Evolutionary conservation across 345 rosid species (phyloP).

Genomic region (Orychophragmus violaceus): DNA sequence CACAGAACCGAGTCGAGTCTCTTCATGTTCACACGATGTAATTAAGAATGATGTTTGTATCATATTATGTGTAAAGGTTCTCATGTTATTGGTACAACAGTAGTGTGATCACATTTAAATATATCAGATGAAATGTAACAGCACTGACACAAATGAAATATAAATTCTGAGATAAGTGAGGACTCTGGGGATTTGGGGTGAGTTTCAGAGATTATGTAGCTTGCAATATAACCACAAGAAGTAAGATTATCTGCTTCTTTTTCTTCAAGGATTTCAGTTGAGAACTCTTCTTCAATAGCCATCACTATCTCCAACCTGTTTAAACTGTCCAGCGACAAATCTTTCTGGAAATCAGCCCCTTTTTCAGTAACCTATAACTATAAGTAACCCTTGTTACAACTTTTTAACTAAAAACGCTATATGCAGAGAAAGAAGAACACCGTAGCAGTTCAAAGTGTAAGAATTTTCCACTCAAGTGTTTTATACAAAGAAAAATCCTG

Average conservation of each 20-base stretch:
- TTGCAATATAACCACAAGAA: slow-evolving; percentile 50
- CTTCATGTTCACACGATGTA: not conserved
- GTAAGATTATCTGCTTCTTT: slow-evolving; percentile 87
- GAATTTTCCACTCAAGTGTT: slow-evolving; percentile 11
- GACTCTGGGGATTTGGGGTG: slow-evolving; percentile 41
- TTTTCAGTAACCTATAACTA: slow-evolving; percentile 51
- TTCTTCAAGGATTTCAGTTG: slow-evolving; percentile 82
- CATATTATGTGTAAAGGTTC: not conserved
- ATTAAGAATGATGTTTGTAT: not conserved
- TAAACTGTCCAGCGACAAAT: slow-evolving; percentile 84
- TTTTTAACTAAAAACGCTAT: not conserved
- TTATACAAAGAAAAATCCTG: no score
- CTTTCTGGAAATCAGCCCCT: slow-evolving; percentile 66
- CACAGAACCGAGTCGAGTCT: slow-evolving; percentile 24
- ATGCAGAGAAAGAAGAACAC: not conserved
- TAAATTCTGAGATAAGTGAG: no score
- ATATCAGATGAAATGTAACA: not conserved
- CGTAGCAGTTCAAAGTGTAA: slow-evolving; percentile 6
- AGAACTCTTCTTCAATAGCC: slow-evolving; percentile 95
- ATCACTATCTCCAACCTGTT: slow-evolving; percentile 81
- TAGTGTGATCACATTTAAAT: not conserved
- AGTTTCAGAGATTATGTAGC: slow-evolving; percentile 71
- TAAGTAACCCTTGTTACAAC: not conserved
- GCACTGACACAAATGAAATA: not conserved
- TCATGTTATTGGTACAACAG: not conserved